Evolutionary conservation across 2,329 filamentous ascomycete species (phyloP).

Genomic region (Clonostachys solani): DNA sequence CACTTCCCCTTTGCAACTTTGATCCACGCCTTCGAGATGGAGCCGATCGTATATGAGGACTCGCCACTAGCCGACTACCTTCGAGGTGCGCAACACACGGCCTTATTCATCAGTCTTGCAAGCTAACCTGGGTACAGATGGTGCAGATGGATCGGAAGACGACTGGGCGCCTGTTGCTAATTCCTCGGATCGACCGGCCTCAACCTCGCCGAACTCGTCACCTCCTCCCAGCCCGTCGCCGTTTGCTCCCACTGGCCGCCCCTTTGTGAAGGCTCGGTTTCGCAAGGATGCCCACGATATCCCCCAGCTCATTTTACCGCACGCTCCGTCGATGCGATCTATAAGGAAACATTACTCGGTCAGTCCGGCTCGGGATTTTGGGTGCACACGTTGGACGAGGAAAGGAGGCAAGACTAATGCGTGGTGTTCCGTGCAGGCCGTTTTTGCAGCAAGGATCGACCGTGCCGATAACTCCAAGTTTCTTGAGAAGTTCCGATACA

Average conservation of each 20-base stretch:
- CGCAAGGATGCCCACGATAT: conserved; percentile 38
- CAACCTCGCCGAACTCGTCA: conserved; percentile 32
- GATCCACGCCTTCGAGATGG: conserved; percentile 44
- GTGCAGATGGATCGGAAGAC: conserved; percentile 37
- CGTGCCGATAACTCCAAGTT: conserved; percentile 79
- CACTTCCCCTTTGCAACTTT: background rate
- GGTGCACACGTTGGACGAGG: background rate
- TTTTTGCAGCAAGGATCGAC: conserved; percentile 68
- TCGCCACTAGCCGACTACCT: conserved; percentile 87
- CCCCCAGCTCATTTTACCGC: conserved; percentile 29
- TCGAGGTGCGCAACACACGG: conserved; percentile 57
- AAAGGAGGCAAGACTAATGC: background rate
- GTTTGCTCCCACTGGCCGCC: conserved; percentile 54
- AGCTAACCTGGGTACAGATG: conserved; percentile 26
- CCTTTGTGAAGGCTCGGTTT: conserved; percentile 48
- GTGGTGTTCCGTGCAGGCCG: conserved; percentile 41
- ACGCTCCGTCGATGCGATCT: conserved; percentile 32
- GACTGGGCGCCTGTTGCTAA: conserved; percentile 40
- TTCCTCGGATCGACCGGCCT: conserved; percentile 22
- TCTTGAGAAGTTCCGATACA: conserved; percentile 89
- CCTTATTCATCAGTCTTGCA: background rate
- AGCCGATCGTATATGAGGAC: conserved; percentile 81
- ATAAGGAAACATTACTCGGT: conserved; percentile 49
- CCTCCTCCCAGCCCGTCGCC: conserved; percentile 41
- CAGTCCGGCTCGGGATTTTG: conserved; percentile 13